A percentile compares a stretch with the other conserved stretches of the same genome.
phyloP scores from a whole-genome alignment of 148 eudicot genomes.

The Salicornia ramosissima region DNA sequence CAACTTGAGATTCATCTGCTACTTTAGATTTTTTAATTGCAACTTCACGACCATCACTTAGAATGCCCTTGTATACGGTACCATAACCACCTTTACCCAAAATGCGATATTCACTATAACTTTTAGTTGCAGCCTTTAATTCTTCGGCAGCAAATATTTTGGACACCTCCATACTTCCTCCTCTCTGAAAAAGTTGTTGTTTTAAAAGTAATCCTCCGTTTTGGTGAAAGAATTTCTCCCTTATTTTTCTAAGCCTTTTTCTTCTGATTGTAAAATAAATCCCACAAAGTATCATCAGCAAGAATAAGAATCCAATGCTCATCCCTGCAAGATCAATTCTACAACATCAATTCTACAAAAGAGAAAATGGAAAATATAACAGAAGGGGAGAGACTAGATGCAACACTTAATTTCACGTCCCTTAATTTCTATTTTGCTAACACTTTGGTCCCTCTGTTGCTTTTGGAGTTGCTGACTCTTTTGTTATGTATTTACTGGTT shows the following conservation, averaged over 20 bases:
- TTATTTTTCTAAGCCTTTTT: constrained; percentile 10
- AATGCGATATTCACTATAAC: constrained; percentile 19
- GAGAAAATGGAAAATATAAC: no score
- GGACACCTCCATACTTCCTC: neutral
- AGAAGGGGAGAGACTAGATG: no score
- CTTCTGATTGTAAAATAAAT: neutral
- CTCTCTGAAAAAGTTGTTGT: constrained; percentile 12
- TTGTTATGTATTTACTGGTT: no score
- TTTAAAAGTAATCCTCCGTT: constrained; percentile 23
- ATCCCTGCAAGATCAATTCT: constrained; percentile 19
- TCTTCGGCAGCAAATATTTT: constrained; percentile 20
- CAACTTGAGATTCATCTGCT: constrained; percentile 15
- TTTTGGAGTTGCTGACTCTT: no score
- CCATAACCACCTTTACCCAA: constrained; percentile 27
- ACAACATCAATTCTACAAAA: no score
- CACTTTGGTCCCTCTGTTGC: no score
- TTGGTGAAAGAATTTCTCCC: constrained; percentile 17
- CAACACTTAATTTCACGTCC: no score
- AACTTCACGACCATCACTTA: constrained; percentile 20
- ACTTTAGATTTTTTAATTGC: constrained; percentile 21
- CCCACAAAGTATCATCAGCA: neutral
- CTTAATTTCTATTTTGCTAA: no score
- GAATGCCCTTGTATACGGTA: constrained; percentile 20
- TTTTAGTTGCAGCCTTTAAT: constrained; percentile 12
- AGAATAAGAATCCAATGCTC: constrained; percentile 2